A percentile compares a stretch with the other conserved stretches of the same genome.
Conservation (phyloP, 108 stramenopile species). For the Nannochloropsis gaditana region DNA sequence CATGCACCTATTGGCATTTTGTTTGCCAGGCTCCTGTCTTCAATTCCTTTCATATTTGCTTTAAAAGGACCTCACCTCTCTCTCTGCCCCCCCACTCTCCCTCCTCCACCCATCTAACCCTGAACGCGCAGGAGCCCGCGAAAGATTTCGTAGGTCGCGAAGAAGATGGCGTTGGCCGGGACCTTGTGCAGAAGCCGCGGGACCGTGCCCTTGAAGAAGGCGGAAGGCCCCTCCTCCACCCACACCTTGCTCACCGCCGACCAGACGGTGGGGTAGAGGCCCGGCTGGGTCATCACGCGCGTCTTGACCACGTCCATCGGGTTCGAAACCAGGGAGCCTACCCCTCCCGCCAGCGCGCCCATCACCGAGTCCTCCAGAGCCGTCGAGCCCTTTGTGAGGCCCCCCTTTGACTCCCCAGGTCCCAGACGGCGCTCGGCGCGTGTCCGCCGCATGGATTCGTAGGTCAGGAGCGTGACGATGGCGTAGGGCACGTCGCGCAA, state of each 20-base stretch:
- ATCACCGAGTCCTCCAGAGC: slow-evolving; percentile 68
- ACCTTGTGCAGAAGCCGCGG: slow-evolving; percentile 87
- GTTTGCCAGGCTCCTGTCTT: no score
- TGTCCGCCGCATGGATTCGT: slow-evolving; percentile 72
- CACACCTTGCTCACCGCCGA: slow-evolving; percentile 52
- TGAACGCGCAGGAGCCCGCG: slow-evolving; percentile 64
- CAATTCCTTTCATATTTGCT: no score
- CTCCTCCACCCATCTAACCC: slow-evolving; percentile 32
- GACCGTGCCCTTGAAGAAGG: slow-evolving; percentile 77
- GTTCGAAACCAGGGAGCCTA: slow-evolving; percentile 78
- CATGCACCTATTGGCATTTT: no score
- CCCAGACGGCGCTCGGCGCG: background rate
- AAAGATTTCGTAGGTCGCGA: slow-evolving; percentile 87
- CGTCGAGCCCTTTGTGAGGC: slow-evolving; percentile 25
- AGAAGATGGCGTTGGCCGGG: slow-evolving; percentile 88
- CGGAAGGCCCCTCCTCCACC: slow-evolving; percentile 39
- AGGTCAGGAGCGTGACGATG: slow-evolving; percentile 77
- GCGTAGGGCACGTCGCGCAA: slow-evolving; percentile 91
- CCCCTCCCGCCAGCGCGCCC: slow-evolving; percentile 79
- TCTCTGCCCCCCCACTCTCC: background rate
- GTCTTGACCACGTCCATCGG: slow-evolving; percentile 92
- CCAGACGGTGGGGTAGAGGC: slow-evolving; percentile 39
- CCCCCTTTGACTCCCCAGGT: background rate
- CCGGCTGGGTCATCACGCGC: slow-evolving; percentile 67
- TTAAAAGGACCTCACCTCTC: background rate